Percentiles rank a stretch among this genome's conserved stretches.
Conservation (phyloP, 129 eudicot species). For the Ambrosia trifida region DNA sequence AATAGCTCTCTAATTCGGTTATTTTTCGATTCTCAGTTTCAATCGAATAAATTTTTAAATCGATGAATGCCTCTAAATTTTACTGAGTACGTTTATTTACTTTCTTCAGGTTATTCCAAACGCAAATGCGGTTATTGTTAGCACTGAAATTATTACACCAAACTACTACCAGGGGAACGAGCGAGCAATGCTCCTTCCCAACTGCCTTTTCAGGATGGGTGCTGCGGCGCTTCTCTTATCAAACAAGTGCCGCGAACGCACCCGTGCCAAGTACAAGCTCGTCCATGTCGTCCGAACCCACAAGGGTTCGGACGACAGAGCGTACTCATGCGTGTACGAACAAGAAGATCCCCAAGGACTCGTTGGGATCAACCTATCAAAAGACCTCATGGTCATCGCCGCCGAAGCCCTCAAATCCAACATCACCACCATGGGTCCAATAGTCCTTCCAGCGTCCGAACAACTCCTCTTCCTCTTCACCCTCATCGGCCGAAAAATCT, state of each 20-base stretch:
- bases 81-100: neutral
- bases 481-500: slow-evolving; percentile 52
- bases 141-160: slow-evolving; percentile 65
- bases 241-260: slow-evolving; percentile 44
- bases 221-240: slow-evolving; percentile 57
- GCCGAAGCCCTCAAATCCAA: slow-evolving; percentile 60
- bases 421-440: slow-evolving; percentile 59
- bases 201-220: slow-evolving; percentile 71
- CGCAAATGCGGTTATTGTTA: slow-evolving; percentile 49
- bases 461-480: slow-evolving; percentile 50
- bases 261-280: slow-evolving; percentile 54
- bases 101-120: slow-evolving; percentile 55
- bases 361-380: slow-evolving; percentile 56
- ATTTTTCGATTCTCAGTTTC: too few relatives aligned
- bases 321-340: slow-evolving; percentile 60
- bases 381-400: slow-evolving; percentile 65
- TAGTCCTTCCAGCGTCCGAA: slow-evolving; percentile 53
- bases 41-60: too few relatives aligned
- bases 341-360: slow-evolving; percentile 60
- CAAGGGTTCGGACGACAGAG: slow-evolving; percentile 58
- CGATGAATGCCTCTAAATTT: too few relatives aligned
- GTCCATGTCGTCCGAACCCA: slow-evolving; percentile 64
- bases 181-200: slow-evolving; percentile 70
- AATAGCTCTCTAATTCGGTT: too few relatives aligned
- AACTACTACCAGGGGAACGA: slow-evolving; percentile 65